Conservation (phyloP, 768 basidiomycete genomes). For the Suillus decipiens region DNA sequence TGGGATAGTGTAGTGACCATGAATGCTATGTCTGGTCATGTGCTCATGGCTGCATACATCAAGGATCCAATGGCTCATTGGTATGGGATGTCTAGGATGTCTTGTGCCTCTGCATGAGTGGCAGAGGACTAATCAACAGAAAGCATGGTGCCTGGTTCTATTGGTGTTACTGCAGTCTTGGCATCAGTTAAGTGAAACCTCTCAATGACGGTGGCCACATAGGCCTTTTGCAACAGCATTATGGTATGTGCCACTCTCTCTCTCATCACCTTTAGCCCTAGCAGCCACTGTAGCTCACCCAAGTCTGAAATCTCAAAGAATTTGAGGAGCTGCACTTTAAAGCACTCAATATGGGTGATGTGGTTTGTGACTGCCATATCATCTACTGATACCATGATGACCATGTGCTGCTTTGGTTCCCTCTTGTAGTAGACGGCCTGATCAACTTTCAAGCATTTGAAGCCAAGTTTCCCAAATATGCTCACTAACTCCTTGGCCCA, state of each 20-base stretch:
- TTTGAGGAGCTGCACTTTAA: neutral
- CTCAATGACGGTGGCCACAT: constrained; percentile 21
- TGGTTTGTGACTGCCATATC: constrained; percentile 32
- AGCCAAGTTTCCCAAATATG: neutral
- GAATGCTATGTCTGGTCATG: constrained; percentile 27
- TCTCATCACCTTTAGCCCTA: constrained; percentile 24
- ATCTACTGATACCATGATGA: constrained; percentile 35
- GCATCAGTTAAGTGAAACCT: constrained; percentile 25
- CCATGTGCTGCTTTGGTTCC: constrained; percentile 16
- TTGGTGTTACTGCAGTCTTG: constrained; percentile 23
- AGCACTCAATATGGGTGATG: neutral
- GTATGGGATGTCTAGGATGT: constrained; percentile 9
- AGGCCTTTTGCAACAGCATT: constrained; percentile 21
- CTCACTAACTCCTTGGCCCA: constrained; percentile 31
- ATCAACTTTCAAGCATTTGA: neutral
- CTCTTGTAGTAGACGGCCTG: neutral
- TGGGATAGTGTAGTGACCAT: constrained; percentile 22
- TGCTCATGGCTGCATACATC: constrained; percentile 16
- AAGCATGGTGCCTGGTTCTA: constrained; percentile 15
- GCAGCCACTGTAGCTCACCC: constrained; percentile 21
- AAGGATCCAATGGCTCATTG: constrained; percentile 13
- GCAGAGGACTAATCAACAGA: constrained; percentile 5
- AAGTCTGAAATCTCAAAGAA: constrained; percentile 18
- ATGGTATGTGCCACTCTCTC: constrained; percentile 14
- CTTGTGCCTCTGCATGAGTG: neutral